Base-by-base conservation (phyloP, 2,329 filamentous ascomycete species). In the Beauveria brongniartii region DNA sequence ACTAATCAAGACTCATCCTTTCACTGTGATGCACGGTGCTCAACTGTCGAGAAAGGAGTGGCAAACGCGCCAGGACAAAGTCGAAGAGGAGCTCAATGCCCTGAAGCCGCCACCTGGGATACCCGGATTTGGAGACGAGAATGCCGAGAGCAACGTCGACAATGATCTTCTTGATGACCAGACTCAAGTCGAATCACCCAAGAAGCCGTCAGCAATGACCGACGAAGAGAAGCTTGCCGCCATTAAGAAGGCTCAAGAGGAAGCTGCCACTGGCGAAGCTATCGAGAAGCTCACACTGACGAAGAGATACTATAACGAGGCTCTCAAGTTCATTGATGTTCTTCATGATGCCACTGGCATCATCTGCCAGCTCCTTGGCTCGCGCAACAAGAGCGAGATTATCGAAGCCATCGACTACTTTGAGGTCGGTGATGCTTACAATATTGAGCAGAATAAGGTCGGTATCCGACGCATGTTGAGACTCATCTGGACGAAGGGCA, bases 351-450 rank as follows among this genome's bases (percentile, higher is more conserved):
- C 91, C 24, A 95, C 92, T 1, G 82, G 82, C 9, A 86, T 86
- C 2, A 87, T 97, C 40, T 91, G 89, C 64, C 93, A 97, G 73
- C 81, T 99, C 20, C 82, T 99, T 3, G 91, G 91, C 6, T 95
- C 94, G 34, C 91, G 90, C 70, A 99, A 99, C 79, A 99, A 99
- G 80, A 96, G 91, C 68, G 94, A 99, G 73, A 90, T 97, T 28
- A 96, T 99, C 64, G 95, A 99, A 73, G 94, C 95, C 18, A 99
- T 99, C 86, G 94, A 99, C 72, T 99, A 95, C 75, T 96, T 99
- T 67, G 92, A 95, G 67, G 86, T 96, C 50, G 89, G 94, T 50
- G 92, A 99, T 72, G 93, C 92, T 6, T 97, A 97, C 80, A 94
- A 95, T 73, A 88, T 99, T 62, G 90, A 97, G 72, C 91, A 94